Evolutionary conservation across 352 stramenopile species (phyloP), one percentile per base, ranked within the genome.

Genomic region (Phytopythium kandeliae): DNA sequence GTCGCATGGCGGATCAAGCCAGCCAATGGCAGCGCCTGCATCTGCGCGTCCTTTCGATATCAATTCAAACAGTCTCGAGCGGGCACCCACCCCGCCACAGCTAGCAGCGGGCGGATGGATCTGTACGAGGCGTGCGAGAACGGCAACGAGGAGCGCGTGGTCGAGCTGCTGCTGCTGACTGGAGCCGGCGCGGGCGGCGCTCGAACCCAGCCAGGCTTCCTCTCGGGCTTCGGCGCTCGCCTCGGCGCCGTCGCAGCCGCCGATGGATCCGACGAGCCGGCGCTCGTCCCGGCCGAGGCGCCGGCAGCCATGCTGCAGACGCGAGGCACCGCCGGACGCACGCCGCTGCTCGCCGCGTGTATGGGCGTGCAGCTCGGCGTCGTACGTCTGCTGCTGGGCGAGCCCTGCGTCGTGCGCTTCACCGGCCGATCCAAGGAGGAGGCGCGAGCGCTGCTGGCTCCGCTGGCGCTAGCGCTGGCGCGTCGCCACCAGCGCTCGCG

Each of bases 41-140:
- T 9, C 4, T 10, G 4, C 28, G 28, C 28, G 28, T 31, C 28
- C 28, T 31, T 31, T 31, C 28, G 28, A 31, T 10, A 31, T 31
- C 28, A 31, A 31, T 31, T 31, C 28, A 9, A 4, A 31, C 28
- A 31, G 28, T 31, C 28, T n/a, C n/a, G n/a, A n/a, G n/a, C n/a
- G n/a, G n/a, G n/a, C n/a, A n/a, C n/a, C n/a, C n/a, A n/a, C n/a
- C n/a, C n/a, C n/a, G n/a, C n/a, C n/a, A n/a, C n/a, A n/a, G n/a
- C n/a, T n/a, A n/a, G n/a, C n/a, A n/a, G n/a, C 24, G 24, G 15
- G 35, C 22, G 6, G n/a, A 92, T 92, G 81, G 81, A 92, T 43
- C 59, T 92, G 31, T 83, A 83, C 48, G 81, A 92, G 55, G 78
- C 76, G 12, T 89, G 78, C 45, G 81, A 92, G 61, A 89, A 88